Percentiles rank a stretch among this genome's conserved stretches.
Conservation (phyloP, 1,139 yeast genomes). For the Spencermartinsiella ligniputridi region DNA sequence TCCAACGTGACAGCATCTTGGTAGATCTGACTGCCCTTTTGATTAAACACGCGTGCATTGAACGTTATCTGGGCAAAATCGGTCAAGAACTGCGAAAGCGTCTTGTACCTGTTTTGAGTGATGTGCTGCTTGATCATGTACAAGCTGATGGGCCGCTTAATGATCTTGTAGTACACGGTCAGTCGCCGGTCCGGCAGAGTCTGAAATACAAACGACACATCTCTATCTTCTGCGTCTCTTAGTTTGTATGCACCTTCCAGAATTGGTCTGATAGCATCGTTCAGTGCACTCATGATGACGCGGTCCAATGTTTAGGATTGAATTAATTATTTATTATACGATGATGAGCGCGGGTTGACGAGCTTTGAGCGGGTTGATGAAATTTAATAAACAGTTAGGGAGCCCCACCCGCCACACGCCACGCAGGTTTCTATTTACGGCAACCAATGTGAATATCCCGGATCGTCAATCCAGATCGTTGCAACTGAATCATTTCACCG, state of each 20-base stretch:
- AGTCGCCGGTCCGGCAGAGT: constrained; percentile 43
- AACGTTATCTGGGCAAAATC: constrained; percentile 82
- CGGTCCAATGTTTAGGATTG: not conserved
- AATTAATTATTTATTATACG: no score
- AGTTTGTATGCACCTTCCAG: constrained; percentile 33
- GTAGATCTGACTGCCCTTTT: constrained; percentile 62
- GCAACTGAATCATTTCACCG: no score
- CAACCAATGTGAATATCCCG: no score
- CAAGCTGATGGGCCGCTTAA: constrained; percentile 46
- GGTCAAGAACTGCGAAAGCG: constrained; percentile 62
- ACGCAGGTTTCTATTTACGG: no score
- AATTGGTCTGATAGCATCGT: constrained; percentile 22
- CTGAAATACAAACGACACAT: constrained; percentile 40
- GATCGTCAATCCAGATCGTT: no score
- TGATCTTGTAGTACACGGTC: constrained; percentile 44
- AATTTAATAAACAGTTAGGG: no score
- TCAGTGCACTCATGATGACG: constrained; percentile 7
- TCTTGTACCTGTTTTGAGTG: constrained; percentile 49
- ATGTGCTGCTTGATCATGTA: constrained; percentile 43
- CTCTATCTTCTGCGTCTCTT: constrained; percentile 29
- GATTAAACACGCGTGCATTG: constrained; percentile 85
- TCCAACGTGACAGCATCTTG: constrained; percentile 70
- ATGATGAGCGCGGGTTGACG: no score
- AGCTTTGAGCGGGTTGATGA: no score
- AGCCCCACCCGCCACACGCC: no score